Base-by-base conservation (phyloP, 352 stramenopile genomes). In the Pythium dissimile region DNA sequence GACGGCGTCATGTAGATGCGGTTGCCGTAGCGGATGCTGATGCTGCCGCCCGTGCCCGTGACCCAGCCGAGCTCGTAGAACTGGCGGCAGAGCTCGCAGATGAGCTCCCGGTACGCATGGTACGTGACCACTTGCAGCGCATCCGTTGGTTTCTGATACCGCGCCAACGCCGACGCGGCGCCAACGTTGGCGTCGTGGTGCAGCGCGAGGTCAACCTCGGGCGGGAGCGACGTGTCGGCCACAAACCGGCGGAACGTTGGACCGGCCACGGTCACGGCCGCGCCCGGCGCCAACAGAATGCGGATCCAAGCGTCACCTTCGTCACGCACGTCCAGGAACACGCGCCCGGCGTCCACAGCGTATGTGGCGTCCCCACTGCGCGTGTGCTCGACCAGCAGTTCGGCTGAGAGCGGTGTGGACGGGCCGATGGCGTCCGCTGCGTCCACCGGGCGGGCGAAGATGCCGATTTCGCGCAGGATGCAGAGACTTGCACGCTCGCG, bases 1-100 rank as follows among this genome's bases (percentile, higher is more conserved):
- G 87, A 97, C 5, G 96, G 96, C 24, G 95, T 97, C 71, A 98
- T 96, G 81, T 96, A 98, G 45, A 98, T 89, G 35, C 92, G 80
- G 62, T 94, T 97, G 12, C 89, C 89, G 23, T 90, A 77, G 27
- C 94, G 88, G 45, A 99, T 97, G 53, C 74, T 95, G 64, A 98
- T 95, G 35, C 92, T 96, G 13, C 96, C 96, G 23, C 94, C 94
- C 15, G 94, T 99, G 35, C 96, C 96, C 10, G 92, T 98, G 54
- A 97, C 94, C 96, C 94, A 98, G 31, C 94, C 93, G 0, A 71
- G 73, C 12, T 67, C 63, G 58, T 89, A 94, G 60, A 89, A 91
- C 45, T 85, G 70, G n/a, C 78, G 77, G 52, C 81, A 92, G 13
- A 94, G 54, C 42, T 80, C 72, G 46, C 80, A 91, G 31, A 90